Evolutionary conservation across 345 rosid species (phyloP), one percentile per base, ranked within the genome.

Genomic region (Bruguiera sexangula): DNA sequence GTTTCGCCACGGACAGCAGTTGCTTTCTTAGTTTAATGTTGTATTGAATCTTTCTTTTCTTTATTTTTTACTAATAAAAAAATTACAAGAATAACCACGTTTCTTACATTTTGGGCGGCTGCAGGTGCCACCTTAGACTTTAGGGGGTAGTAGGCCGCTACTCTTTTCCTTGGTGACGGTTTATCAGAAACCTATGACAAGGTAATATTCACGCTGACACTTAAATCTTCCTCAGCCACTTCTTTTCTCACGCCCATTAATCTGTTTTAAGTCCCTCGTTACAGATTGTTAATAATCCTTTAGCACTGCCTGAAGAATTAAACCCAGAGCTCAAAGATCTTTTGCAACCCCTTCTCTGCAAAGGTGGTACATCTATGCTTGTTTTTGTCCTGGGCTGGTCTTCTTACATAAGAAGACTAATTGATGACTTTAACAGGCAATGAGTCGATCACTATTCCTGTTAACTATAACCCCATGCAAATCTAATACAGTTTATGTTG

Each of bases 201-300:
- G 27, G 58, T 21, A 24, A 21, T n/a, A 24, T 54, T 54, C 26
- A 18, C 6, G 58, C 27, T 21, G 9, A 31, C 32, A 31, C 32
- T 31, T 54, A 24, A 7, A 54, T n/a, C 26, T 54, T 54, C 21
- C 26, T 22, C 26, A 10, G n/a, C 58, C 22, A 54, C 1, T 11
- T 24, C 29, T 54, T 54, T 54, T 11, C n/a, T 21, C 29, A 21
- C 10, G 11, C 58, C 13, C 26, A 54, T n/a, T n/a, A 54, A 54
- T 54, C 58, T 54, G 27, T 54, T 24, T 24, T 9, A 54, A 54
- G 26, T 24, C 26, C 26, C 13, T 21, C n/a, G 11, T 54, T 19
- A 54, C 58, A 71, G 74, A 71, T 71, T 54, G 55, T 71, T 2
- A 63, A 71, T 37, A 55, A 15, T 55, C 68, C 74, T 20, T 34